These are phyloP conservation scores for Eleusine coracana DNA, from an alignment of 176 grass and related monocot species.

Conservation along the genomic window DNA sequence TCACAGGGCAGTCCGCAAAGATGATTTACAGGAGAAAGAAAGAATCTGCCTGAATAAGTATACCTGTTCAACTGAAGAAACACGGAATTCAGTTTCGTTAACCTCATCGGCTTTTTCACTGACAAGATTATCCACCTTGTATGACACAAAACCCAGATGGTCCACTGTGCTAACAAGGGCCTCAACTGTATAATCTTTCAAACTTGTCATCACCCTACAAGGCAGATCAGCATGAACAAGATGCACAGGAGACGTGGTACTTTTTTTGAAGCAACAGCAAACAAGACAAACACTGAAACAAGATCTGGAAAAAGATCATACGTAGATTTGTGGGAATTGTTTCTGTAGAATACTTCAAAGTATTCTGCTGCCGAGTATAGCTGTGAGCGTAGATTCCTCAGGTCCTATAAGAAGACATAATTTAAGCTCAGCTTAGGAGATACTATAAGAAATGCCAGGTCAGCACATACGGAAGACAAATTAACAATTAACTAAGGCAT, in stretches of 20 bases:
- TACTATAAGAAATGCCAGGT: slow-evolving; percentile 51
- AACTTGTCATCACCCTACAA: slow-evolving; percentile 74
- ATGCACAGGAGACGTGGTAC: slow-evolving; percentile 19
- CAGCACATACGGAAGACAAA: slow-evolving; percentile 26
- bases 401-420: slow-evolving; percentile 67
- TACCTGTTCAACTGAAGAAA: slow-evolving; percentile 95
- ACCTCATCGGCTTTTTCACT: slow-evolving; percentile 76
- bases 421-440: slow-evolving; percentile 39
- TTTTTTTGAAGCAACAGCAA: slow-evolving; percentile 18
- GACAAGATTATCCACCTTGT: slow-evolving; percentile 88
- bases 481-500: slow-evolving; percentile 42
- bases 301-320: slow-evolving; percentile 43
- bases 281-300: slow-evolving; percentile 28
- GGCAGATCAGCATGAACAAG: slow-evolving; percentile 21
- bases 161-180: slow-evolving; percentile 87
- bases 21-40: slow-evolving; percentile 1
- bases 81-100: slow-evolving; percentile 66
- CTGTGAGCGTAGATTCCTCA: slow-evolving; percentile 93
- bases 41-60: background rate
- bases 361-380: slow-evolving; percentile 94
- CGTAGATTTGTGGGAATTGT: slow-evolving; percentile 74
- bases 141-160: slow-evolving; percentile 90
- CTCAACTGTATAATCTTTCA: slow-evolving; percentile 88
- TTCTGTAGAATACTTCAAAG: slow-evolving; percentile 89
- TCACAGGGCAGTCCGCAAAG: background rate